These are phyloP conservation scores for Fraxinus paxiana DNA, from an alignment of 305 asterid genomes.

Conservation along the genomic window DNA sequence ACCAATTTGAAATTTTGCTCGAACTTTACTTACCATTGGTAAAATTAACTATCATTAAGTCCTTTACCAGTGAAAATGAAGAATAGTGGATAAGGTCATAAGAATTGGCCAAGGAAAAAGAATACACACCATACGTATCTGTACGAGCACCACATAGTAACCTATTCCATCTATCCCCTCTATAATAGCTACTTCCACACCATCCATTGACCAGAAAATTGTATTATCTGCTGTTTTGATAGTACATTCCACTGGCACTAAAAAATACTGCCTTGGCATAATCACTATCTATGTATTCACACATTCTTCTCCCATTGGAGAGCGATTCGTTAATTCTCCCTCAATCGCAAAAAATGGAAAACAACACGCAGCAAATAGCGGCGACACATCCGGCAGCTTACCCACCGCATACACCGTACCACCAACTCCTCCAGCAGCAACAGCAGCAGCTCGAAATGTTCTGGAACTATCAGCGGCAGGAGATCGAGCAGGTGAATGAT, in stretches of 20 bases:
- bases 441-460: slow-evolving; percentile 68
- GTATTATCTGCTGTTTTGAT: neutral
- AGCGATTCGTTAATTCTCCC: slow-evolving; percentile 2
- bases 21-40: neutral
- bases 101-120: slow-evolving; percentile 21
- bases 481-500: slow-evolving; percentile 67
- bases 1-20: neutral
- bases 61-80: slow-evolving; percentile 10
- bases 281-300: neutral
- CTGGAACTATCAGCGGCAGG: slow-evolving; percentile 66
- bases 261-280: neutral
- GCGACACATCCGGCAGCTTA: slow-evolving; percentile 41
- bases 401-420: slow-evolving; percentile 60
- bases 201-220: neutral
- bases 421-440: slow-evolving; percentile 58
- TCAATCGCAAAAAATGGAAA: slow-evolving; percentile 44
- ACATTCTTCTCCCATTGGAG: neutral
- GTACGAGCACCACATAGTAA: slow-evolving; percentile 12
- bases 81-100: slow-evolving; percentile 27
- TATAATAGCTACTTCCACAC: slow-evolving; percentile 22
- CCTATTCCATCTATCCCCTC: neutral
- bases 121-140: slow-evolving; percentile 9
- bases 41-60: neutral
- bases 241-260: slow-evolving; percentile 18
- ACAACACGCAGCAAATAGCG: slow-evolving; percentile 60